Conservation (phyloP, 768 basidiomycete species). For the Boletus barrowsii region DNA sequence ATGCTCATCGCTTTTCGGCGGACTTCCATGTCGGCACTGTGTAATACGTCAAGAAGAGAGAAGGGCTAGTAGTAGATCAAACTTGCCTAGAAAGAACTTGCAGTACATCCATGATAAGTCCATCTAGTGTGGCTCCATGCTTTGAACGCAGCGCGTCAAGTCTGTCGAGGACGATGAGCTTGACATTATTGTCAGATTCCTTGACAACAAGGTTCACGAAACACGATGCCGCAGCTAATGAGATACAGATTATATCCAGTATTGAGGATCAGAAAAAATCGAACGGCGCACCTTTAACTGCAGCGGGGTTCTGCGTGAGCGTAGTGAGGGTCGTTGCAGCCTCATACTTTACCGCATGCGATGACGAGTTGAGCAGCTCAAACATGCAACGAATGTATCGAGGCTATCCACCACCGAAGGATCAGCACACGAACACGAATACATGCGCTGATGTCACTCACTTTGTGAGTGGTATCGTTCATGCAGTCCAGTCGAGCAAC, state of each 20-base stretch:
- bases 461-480: conserved; percentile 76
- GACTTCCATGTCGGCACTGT: conserved; percentile 93
- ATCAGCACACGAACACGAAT: conserved; percentile 3
- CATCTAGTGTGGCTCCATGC: conserved; percentile 86
- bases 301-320: conserved; percentile 92
- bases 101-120: conserved; percentile 92
- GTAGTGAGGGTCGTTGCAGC: conserved; percentile 93
- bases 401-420: conserved; percentile 46
- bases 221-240: conserved; percentile 78
- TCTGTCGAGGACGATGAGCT: conserved; percentile 93
- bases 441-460: conserved; percentile 36
- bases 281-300: conserved; percentile 74
- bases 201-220: conserved; percentile 88
- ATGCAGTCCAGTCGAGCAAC: conserved; percentile 89
- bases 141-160: conserved; percentile 77
- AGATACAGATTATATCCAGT: conserved; percentile 1
- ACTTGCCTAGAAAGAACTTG: conserved; percentile 79
- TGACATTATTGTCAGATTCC: conserved; percentile 99
- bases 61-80: neutral
- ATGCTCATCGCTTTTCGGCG: conserved; percentile 88
- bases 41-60: neutral
- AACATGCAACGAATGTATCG: conserved; percentile 93
- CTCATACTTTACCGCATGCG: conserved; percentile 95
- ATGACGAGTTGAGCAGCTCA: conserved; percentile 84
- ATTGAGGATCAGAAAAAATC: neutral